phyloP scores from a whole-genome alignment of 2,329 filamentous ascomycete genomes.

The Colletotrichum siamense region DNA sequence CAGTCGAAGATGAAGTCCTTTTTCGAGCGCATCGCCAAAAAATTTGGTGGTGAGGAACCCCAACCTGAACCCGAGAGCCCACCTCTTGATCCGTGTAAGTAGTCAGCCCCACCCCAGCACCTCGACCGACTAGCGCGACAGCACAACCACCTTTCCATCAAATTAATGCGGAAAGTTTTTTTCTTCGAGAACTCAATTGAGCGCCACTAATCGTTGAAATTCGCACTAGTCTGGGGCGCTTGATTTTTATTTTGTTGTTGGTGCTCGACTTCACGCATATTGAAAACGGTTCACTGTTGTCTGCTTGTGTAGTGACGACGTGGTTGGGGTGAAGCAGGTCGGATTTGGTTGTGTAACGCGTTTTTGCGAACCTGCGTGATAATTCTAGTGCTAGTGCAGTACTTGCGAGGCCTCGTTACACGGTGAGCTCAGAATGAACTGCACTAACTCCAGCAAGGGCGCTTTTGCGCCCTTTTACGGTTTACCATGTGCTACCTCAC shows the following conservation, averaged over 20 bases:
- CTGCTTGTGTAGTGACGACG: neutral
- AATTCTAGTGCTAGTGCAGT: no score
- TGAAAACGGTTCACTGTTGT: neutral
- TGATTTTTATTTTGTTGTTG: neutral
- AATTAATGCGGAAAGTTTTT: neutral
- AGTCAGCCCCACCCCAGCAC: neutral
- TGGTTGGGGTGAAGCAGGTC: no score
- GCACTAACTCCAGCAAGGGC: no score
- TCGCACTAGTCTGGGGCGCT: neutral
- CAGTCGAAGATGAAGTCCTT: neutral
- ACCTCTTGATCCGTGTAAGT: neutral
- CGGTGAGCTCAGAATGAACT: no score
- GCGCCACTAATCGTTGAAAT: fast-evolving
- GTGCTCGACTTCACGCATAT: neutral
- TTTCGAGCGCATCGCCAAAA: neutral
- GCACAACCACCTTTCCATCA: neutral
- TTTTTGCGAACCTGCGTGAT: no score
- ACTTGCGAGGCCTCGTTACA: no score
- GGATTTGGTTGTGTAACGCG: no score
- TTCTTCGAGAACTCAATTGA: neutral
- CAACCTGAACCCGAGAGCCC: neutral
- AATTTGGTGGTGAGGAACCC: neutral
- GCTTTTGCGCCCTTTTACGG: no score
- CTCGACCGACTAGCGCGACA: neutral
- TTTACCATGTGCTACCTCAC: no score